Base-by-base conservation (phyloP, 2,329 filamentous ascomycete genomes). In the Colletotrichum melonis region DNA sequence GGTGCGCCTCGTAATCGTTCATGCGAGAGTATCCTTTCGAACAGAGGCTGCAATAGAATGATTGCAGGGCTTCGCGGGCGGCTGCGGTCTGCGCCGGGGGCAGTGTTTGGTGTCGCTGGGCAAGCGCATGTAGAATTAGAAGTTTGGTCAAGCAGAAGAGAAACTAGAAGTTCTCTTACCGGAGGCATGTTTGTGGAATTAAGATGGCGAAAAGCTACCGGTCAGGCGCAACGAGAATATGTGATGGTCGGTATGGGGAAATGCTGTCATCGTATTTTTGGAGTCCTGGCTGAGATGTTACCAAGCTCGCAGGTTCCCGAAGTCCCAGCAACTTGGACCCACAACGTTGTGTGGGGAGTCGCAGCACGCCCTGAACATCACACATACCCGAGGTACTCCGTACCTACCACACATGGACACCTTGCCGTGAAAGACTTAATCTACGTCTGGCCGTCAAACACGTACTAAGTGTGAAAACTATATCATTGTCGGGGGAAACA, bases 1-100 rank as follows among this genome's bases (percentile, higher is more conserved):
- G 94, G 82, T 99, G 97, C 8, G 95, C 93, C 83, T 98, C 96
- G 82, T 97, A 98, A 82, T 98, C 96, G 80, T 97, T 96, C 88
- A 97, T 96, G 69, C 97, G 95, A 1, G 92, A 92, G 84, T 98
- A 99, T 78, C 95, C 96, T 85, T 98, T 98, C 76, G 93, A 92
- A 86, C 97, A 98, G 67, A 98, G 90, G 54, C 92, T 90, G 86
- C 92, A 97, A 85, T 94, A 95, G 84, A 97, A 97, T 42, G 93
- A 91, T 79, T 92, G 93, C 62, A 94, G 88, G 19, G 94, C 94
- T 78, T 94, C 93, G 75, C 94, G 92, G 9, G 94, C 94, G 2
- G 89, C 89, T 30, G 87, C 85, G 26, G 89, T 91, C 78, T 90
- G 88, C 69, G 89, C 88, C 5, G 88, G 86, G 1, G 89, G 89